Evolutionary conservation across 75 land plant species (phyloP).

Genomic region (Selaginella moellendorffii): DNA sequence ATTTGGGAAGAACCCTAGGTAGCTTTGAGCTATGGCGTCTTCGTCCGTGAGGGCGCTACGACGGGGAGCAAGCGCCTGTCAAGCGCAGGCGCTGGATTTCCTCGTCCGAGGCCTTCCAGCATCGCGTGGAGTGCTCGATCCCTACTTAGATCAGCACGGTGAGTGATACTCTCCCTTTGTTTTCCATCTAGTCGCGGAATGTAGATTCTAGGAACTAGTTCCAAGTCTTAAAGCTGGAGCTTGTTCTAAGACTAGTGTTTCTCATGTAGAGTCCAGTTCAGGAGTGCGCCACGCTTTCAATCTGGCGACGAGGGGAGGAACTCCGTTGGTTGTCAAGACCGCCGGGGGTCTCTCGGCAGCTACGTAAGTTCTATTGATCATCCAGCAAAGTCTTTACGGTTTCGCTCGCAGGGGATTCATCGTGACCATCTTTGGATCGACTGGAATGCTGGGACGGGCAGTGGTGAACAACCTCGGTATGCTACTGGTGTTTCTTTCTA

Average conservation of each 20-base stretch:
- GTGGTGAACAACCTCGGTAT: constrained; percentile 90
- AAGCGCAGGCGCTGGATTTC: not conserved
- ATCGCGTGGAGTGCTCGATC: not conserved
- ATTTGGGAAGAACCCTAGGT: no score
- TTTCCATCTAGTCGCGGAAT: not conserved
- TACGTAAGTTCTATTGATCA: not conserved
- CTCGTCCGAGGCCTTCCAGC: not conserved
- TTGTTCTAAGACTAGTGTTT: no score
- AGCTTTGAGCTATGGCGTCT: not conserved
- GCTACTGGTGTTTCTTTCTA: constrained; percentile 7
- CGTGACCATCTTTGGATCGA: constrained; percentile 90
- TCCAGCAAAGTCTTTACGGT: not conserved
- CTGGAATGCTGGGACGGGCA: constrained; percentile 94
- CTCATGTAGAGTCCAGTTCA: not conserved
- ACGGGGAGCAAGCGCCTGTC: not conserved
- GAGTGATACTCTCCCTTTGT: not conserved
- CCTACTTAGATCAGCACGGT: not conserved
- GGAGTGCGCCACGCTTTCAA: not conserved
- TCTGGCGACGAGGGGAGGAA: not conserved
- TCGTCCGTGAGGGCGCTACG: not conserved
- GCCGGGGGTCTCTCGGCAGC: not conserved
- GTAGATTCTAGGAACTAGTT: not conserved
- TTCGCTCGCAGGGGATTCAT: constrained; percentile 69
- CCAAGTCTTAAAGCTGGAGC: not conserved
- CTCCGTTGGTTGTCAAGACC: not conserved